Percentiles rank a stretch among this genome's conserved stretches.
phyloP scores from a whole-genome alignment of 257 asterid genomes.

The Nicotiana obtusifolia region DNA sequence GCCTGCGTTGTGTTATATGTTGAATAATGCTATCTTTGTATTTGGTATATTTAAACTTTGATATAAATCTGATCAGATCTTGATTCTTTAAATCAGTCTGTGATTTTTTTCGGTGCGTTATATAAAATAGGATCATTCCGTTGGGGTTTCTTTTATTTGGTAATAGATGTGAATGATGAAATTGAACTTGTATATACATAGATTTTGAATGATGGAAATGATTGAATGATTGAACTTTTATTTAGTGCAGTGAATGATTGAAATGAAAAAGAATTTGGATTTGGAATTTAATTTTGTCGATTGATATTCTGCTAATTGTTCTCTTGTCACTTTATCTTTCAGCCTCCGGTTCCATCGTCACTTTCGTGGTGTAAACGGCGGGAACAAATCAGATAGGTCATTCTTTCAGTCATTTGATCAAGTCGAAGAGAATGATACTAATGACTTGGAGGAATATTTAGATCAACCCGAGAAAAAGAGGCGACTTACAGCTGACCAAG shows the following conservation, averaged over 20 bases:
- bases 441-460: constrained; percentile 56
- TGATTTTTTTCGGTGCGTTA: not conserved
- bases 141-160: not conserved
- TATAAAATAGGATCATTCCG: not conserved
- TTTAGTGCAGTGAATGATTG: no score
- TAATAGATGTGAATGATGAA: not conserved
- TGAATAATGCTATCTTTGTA: not conserved
- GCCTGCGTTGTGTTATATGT: no score
- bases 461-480: constrained; percentile 67
- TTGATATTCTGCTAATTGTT: not conserved
- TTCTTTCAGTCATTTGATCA: constrained; percentile 36
- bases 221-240: no score
- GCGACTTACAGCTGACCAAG: constrained; percentile 62
- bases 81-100: not conserved
- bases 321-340: not conserved
- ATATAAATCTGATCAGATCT: not conserved
- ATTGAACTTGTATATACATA: not conserved
- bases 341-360: constrained; percentile 61
- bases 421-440: constrained; percentile 47
- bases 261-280: not conserved
- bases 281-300: not conserved
- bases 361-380: constrained; percentile 41
- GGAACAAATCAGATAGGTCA: constrained; percentile 19
- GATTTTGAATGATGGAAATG: no score
- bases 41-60: not conserved